Evolutionary conservation across 192 early-diverging fungal genomes (phyloP), one percentile per base, ranked within the genome.

Genomic region (Tieghemiomyces parasiticus): DNA sequence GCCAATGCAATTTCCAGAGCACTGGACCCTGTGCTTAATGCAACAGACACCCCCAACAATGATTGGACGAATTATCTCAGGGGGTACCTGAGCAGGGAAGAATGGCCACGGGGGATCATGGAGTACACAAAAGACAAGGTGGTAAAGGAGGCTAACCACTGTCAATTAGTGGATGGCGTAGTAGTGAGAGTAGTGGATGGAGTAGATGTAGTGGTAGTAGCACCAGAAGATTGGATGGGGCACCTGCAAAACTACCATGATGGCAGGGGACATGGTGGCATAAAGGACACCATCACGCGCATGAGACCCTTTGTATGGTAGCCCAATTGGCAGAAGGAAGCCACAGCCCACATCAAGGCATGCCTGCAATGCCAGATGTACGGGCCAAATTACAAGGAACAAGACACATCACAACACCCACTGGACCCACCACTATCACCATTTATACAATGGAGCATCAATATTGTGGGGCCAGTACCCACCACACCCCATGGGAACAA

Each of bases 391-490:
- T n/a, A n/a, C n/a, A n/a, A n/a, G n/a, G n/a, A n/a, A n/a, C n/a
- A n/a, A n/a, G n/a, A n/a, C n/a, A n/a, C n/a, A n/a, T n/a, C n/a
- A n/a, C 16, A 42, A 31, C 48, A 51, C 24, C 35, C 33, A 10
- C 45, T 61, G 35, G 14, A 42, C 14, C 50, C 34, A 9, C 22
- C 19, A 14, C 35, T 42, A 16, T 33, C 25, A 38, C 61, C 50
- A 2, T 61, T 61, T 38, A 22, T 29, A 6, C 22, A 35, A 6
- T 61, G 61, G 61, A 20, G n/a, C 2, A 45, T 61, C 25, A 50
- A 61, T 28, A 52, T 61, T 32, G 52, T 61, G 26, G 61, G 61
- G 10, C 35, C 50, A 3, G 44, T 38, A 16, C 49, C 61, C 0
- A 42, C 50, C 28, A 61, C 61, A 14, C 34, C 24, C 19, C 14